phyloP scores from a whole-genome alignment of 2,329 filamentous ascomycete genomes.

The Metarhizium sp. region DNA sequence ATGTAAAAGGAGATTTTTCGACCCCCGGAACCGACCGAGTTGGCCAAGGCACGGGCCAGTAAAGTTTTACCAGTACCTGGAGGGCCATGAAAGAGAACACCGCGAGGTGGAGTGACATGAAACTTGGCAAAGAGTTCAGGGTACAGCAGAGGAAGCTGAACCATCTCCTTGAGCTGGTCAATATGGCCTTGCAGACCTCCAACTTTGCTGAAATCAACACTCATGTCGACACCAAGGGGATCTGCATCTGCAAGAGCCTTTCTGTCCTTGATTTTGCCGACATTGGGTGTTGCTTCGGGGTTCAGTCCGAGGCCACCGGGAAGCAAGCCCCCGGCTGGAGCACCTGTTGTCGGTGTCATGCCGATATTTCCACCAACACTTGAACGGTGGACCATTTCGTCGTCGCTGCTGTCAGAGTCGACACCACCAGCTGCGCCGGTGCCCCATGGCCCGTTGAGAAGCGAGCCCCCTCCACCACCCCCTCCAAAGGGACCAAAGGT shows the following conservation, averaged over 20 bases:
- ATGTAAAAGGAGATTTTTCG: slow-evolving; percentile 98
- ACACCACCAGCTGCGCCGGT: slow-evolving; percentile 66
- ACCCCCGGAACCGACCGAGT: slow-evolving; percentile 79
- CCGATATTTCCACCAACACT: slow-evolving; percentile 48
- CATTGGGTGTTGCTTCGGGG: slow-evolving; percentile 56
- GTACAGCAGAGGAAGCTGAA: slow-evolving; percentile 85
- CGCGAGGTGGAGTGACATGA: slow-evolving; percentile 86
- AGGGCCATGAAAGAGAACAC: slow-evolving; percentile 92
- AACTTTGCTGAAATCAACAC: slow-evolving; percentile 88
- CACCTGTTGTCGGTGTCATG: slow-evolving; percentile 47
- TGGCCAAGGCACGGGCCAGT: slow-evolving; percentile 86
- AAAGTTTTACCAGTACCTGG: slow-evolving; percentile 97
- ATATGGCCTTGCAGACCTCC: slow-evolving; percentile 90
- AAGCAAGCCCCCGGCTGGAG: slow-evolving; percentile 33
- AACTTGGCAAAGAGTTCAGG: slow-evolving; percentile 89
- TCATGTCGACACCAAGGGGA: slow-evolving; percentile 85
- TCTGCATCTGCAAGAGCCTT: slow-evolving; percentile 90
- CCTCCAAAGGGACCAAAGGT: slow-evolving; percentile 92
- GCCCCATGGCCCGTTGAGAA: slow-evolving; percentile 67
- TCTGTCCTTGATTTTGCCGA: slow-evolving; percentile 89
- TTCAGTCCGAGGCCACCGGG: slow-evolving; percentile 29
- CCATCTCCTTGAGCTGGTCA: slow-evolving; percentile 97
- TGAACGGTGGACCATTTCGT: slow-evolving; percentile 65
- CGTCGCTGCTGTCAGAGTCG: slow-evolving; percentile 95
- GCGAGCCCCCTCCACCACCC: slow-evolving; percentile 60